A percentile compares a stretch with the other conserved stretches of the same genome.
These are phyloP conservation scores for Pyronema domesticum DNA, from an alignment of 495 filamentous ascomycete species.

Conservation along the genomic window DNA sequence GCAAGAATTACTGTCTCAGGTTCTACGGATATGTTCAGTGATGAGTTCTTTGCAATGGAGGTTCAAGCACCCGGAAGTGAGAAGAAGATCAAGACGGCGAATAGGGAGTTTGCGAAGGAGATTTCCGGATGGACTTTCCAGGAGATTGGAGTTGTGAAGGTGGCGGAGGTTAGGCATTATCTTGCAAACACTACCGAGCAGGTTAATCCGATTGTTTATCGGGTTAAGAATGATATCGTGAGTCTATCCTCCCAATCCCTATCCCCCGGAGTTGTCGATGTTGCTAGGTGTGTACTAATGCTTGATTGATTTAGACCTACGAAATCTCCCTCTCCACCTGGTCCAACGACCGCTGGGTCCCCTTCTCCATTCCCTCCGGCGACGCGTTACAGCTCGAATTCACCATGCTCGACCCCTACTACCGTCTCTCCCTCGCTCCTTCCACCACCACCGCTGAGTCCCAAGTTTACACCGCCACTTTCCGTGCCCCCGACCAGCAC, in stretches of 20 bases:
- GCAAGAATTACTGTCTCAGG: conserved; percentile 79
- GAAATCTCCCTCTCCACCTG: conserved; percentile 80
- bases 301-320: conserved; percentile 44
- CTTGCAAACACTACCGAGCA: conserved; percentile 37
- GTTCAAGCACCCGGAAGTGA: conserved; percentile 43
- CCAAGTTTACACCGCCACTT: conserved; percentile 55
- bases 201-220: conserved; percentile 74
- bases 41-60: conserved; percentile 75
- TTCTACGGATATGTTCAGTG: conserved; percentile 65
- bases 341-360: conserved; percentile 44
- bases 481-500: conserved; percentile 84
- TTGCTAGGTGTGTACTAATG: conserved; percentile 17
- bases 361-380: conserved; percentile 47
- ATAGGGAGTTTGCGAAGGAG: conserved; percentile 69
- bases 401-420: conserved; percentile 95
- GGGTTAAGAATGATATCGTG: conserved; percentile 94
- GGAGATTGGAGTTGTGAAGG: conserved; percentile 75
- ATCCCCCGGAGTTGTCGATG: neutral
- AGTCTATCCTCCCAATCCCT: conserved; percentile 28
- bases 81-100: conserved; percentile 47
- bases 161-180: conserved; percentile 67
- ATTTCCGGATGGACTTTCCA: conserved; percentile 83
- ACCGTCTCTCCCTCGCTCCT: conserved; percentile 61
- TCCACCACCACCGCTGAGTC: conserved; percentile 40
- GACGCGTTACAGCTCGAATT: conserved; percentile 87